Conservation (phyloP, 352 stramenopile genomes). For the Plasmopara muralis region DNA sequence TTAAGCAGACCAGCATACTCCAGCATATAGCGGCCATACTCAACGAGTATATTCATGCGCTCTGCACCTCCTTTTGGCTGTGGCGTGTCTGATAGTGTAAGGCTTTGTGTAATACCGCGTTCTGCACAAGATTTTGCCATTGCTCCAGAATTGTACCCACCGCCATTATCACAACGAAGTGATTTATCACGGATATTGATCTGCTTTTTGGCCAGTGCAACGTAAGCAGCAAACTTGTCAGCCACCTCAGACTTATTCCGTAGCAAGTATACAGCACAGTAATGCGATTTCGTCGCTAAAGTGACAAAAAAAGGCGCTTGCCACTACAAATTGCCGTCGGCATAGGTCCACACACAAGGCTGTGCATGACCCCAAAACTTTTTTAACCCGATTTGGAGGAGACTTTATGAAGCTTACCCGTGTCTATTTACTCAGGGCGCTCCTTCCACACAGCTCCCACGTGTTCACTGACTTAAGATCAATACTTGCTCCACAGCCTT, state of each 20-base stretch:
- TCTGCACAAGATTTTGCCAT: neutral
- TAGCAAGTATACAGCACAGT: neutral
- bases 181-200: neutral
- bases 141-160: neutral
- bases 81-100: too few species aligned
- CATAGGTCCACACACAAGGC: neutral
- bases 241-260: neutral
- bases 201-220: neutral
- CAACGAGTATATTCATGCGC: neutral
- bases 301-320: neutral
- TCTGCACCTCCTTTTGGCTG: neutral
- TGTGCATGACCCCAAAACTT: neutral
- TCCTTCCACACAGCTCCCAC: neutral
- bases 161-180: neutral
- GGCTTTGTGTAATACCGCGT: too few species aligned
- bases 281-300: neutral
- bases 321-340: neutral
- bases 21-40: neutral
- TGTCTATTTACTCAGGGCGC: neutral
- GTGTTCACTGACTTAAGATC: neutral
- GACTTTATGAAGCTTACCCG: neutral
- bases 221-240: neutral
- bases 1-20: neutral
- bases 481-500: neutral
- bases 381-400: neutral